Conservation (phyloP, 257 asterid species). For the Nicotiana attenuata region DNA sequence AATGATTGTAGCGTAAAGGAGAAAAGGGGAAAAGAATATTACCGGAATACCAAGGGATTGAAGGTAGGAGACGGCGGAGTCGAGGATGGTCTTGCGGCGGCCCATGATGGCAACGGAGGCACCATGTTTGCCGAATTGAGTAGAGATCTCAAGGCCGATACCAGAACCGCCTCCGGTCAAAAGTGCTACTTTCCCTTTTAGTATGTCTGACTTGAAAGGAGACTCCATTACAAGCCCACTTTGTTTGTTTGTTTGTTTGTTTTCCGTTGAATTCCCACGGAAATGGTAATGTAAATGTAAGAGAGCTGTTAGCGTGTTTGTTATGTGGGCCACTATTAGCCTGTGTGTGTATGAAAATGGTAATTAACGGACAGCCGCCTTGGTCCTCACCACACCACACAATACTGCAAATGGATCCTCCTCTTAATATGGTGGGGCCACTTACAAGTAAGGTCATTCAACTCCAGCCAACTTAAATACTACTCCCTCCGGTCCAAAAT, state of each 20-base stretch:
- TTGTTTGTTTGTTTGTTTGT: too few relatives aligned
- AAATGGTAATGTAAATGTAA: too few relatives aligned
- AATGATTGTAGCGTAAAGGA: background rate
- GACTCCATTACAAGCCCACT: conserved; percentile 15
- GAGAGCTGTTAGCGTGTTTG: too few relatives aligned
- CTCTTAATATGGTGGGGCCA: too few relatives aligned
- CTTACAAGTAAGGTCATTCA: too few relatives aligned
- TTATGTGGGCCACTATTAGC: too few relatives aligned
- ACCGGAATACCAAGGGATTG: conserved; percentile 67
- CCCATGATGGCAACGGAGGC: conserved; percentile 91
- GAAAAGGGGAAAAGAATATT: background rate
- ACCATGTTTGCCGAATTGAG: conserved; percentile 83
- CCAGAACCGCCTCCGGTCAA: conserved; percentile 95
- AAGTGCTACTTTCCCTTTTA: conserved; percentile 71
- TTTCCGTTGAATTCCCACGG: too few relatives aligned
- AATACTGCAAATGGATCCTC: too few relatives aligned
- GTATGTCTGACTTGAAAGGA: conserved; percentile 64
- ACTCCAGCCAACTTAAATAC: too few relatives aligned
- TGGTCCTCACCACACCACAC: background rate
- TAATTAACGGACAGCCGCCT: background rate
- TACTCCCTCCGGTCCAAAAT: too few relatives aligned
- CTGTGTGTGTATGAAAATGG: too few relatives aligned
- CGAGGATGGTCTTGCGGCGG: conserved; percentile 66
- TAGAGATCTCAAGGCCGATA: conserved; percentile 70
- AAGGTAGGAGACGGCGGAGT: conserved; percentile 70